Base-by-base conservation (phyloP, 2,329 filamentous ascomycete species). In the Biscogniauxia mediterranea region DNA sequence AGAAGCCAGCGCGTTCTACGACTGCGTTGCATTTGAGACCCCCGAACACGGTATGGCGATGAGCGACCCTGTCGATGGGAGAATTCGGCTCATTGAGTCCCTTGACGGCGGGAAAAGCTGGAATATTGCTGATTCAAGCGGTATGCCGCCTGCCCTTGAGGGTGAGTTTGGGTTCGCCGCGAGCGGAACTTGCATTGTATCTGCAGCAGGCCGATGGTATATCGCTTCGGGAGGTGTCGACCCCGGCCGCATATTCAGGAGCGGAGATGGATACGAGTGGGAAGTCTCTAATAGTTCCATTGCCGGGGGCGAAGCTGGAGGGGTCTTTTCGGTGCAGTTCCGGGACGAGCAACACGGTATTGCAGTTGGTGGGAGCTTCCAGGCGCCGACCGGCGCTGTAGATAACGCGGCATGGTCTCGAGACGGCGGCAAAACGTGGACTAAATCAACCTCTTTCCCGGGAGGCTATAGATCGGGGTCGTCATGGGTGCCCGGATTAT, bases 271-370 rank as follows among this genome's bases (percentile, higher is more conserved):
- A 1, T 52, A 63, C 52, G 50, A 42, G 1, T 75, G 73, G 74
- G 63, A 68, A 0, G 73, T 68, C 2, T 60, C 68, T 0, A 58
- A 68, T 26, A 70, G 66, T 23, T 61, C 67, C 0, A 68, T 75
- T 38, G 62, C 66, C 5, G 74, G 73, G 0, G 67, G 69, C 4
- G 66, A 66, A 8, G 63, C 69, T 11, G 68, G 63, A 1, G 73
- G 73, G 5, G 73, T 75, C 13, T 75, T 74, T 61, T 75, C 72
- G 17, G 72, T 74, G 15, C 69, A 66, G 49, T 76, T 76, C 64
- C 66, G 63, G 2, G 71, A 74, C 51, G 66, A 60, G 13, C 54
- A 51, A 5, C 58, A 62, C 8, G 73, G 73, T 0, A 67, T 76
- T 26, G 69, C 71, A 7, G 70, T 74, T 4, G 73, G 73, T 4